phyloP scores from a whole-genome alignment of 2,329 filamentous ascomycete genomes.

The Dothistroma pini region DNA sequence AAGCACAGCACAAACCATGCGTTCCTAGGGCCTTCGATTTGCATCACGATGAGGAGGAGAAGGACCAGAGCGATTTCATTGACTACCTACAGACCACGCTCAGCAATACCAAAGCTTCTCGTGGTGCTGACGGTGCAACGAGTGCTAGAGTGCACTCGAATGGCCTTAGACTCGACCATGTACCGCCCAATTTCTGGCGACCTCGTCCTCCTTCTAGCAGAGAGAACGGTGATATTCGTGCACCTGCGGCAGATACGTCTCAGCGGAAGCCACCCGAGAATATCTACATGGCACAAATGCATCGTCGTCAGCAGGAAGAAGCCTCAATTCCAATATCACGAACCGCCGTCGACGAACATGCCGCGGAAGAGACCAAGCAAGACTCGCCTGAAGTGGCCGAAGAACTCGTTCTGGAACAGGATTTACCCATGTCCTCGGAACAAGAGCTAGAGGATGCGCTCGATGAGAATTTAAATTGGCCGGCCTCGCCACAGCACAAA shows the following conservation, averaged over 20 bases:
- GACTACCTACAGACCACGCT: constrained; percentile 23
- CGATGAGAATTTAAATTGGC: constrained; percentile 15
- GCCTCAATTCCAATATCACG: neutral
- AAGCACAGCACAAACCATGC: constrained; percentile 25
- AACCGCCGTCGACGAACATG: neutral
- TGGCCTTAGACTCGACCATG: neutral
- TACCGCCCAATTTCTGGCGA: neutral
- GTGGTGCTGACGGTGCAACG: neutral
- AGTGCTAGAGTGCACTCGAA: neutral
- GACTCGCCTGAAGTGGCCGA: neutral
- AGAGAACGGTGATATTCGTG: neutral
- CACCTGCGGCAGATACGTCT: neutral
- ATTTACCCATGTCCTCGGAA: constrained; percentile 8
- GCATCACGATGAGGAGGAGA: constrained; percentile 28
- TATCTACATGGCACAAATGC: neutral
- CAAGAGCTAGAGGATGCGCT: constrained; percentile 13
- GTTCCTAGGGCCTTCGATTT: constrained; percentile 29
- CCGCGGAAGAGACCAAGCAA: neutral
- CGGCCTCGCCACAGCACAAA: constrained; percentile 14
- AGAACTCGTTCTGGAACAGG: neutral
- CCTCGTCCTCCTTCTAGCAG: neutral
- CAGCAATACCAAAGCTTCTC: neutral
- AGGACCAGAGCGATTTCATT: constrained; percentile 29
- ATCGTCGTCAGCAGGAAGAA: neutral
- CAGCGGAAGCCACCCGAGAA: neutral